These are phyloP conservation scores for Neurospora intermedia DNA, from an alignment of 495 filamentous ascomycete genomes.

Conservation along the genomic window DNA sequence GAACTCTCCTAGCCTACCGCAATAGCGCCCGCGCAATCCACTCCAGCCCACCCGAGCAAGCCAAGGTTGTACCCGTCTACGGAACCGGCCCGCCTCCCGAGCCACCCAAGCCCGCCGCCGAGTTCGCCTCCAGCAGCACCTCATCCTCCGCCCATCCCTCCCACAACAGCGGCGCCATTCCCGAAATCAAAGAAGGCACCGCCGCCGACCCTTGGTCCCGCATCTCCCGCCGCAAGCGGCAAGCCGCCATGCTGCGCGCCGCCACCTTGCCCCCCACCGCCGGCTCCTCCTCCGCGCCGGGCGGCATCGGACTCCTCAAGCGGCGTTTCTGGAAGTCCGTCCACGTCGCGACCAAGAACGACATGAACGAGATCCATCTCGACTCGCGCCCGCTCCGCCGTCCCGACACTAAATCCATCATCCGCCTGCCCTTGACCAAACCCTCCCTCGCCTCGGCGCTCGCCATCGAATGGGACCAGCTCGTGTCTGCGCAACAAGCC, in stretches of 20 bases:
- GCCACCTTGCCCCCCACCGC: constrained; percentile 6
- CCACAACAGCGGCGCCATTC: not conserved
- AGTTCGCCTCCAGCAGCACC: constrained; percentile 24
- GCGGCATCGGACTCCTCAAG: constrained; percentile 35
- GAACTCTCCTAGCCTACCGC: not conserved
- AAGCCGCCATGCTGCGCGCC: constrained; percentile 40
- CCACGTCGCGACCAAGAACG: constrained; percentile 32
- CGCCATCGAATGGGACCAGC: constrained; percentile 84
- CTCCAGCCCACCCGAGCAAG: constrained; percentile 27
- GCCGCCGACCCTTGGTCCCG: constrained; percentile 30
- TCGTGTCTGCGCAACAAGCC: constrained; percentile 69
- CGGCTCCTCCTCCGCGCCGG: not conserved
- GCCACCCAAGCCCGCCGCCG: constrained; percentile 50
- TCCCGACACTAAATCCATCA: constrained; percentile 51
- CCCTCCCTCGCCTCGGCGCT: constrained; percentile 75
- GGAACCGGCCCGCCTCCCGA: constrained; percentile 78
- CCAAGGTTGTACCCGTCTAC: constrained; percentile 52
- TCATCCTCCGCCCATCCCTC: not conserved
- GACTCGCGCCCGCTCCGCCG: constrained; percentile 71
- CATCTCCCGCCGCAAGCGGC: constrained; percentile 40
- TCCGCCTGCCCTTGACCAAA: constrained; percentile 64
- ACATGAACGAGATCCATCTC: constrained; percentile 56
- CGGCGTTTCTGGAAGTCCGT: constrained; percentile 83
- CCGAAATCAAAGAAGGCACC: not conserved
- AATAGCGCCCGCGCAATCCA: constrained; percentile 26